Conservation (phyloP, 2,329 filamentous ascomycete genomes). For the Hypoxylon sp. region DNA sequence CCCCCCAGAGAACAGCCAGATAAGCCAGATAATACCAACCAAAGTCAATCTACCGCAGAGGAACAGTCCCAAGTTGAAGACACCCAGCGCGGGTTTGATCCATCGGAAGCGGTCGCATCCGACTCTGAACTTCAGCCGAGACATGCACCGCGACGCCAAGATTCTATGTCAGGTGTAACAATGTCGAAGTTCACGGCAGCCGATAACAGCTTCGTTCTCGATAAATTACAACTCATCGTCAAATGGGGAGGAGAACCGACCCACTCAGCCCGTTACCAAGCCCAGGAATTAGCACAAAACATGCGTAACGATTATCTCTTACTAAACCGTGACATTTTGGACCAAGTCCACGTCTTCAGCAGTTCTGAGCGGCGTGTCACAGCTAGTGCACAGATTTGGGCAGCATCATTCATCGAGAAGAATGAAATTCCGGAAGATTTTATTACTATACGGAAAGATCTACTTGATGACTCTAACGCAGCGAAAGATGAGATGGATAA, state of each 20-base stretch:
- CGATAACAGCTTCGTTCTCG: constrained; percentile 92
- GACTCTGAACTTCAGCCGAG: constrained; percentile 53
- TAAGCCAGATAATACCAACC: constrained; percentile 46
- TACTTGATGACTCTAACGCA: constrained; percentile 96
- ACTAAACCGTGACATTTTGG: constrained; percentile 91
- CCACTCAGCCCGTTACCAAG: constrained; percentile 95
- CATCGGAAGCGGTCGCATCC: constrained; percentile 39
- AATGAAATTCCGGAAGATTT: constrained; percentile 88
- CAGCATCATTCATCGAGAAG: constrained; percentile 87
- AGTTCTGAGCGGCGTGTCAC: constrained; percentile 95
- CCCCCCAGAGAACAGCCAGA: constrained; percentile 47
- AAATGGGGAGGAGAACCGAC: constrained; percentile 99
- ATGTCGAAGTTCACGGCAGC: constrained; percentile 94
- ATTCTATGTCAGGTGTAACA: constrained; percentile 90
- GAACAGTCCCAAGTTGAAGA: constrained; percentile 34
- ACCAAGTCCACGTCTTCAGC: constrained; percentile 94
- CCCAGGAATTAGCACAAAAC: constrained; percentile 93
- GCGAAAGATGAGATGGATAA: constrained; percentile 99
- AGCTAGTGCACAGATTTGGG: constrained; percentile 97
- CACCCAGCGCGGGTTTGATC: constrained; percentile 33
- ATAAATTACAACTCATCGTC: constrained; percentile 97
- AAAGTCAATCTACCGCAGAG: constrained; percentile 37
- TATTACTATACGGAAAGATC: constrained; percentile 92
- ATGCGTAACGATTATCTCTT: constrained; percentile 95
- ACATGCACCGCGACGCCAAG: constrained; percentile 75